Base-by-base conservation (phyloP, 805 yeast species). In the Tetrapisispora iriomotensis region DNA sequence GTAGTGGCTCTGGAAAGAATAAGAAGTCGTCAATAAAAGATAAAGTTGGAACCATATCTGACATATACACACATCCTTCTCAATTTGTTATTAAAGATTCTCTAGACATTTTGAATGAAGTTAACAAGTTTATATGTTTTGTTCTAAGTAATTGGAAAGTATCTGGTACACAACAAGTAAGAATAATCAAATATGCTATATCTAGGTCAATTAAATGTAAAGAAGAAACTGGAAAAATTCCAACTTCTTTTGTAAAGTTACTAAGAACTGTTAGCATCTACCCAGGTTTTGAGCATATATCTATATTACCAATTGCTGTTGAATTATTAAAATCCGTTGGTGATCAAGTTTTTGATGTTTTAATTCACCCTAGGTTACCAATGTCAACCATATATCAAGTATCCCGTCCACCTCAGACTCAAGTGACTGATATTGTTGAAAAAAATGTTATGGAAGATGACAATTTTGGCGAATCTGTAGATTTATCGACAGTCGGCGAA, bases 281-380 rank as follows among this genome's bases (percentile, higher is more conserved):
- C 53, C 95, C 95, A 2, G 84, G 82, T 4, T 57, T 54, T 27
- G 79, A 77, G 37, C 69, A 72, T 29, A 70, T 72, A 30, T 78
- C 86, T 12, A 67, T 83, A 23, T 65, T 83, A 44, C 95, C 96
- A 8, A 75, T 88, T 42, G 79, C 82, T 1, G 58, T 75, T 10
- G 61, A 66, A 2, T 51, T 82, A 6, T 54, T 81, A 43, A 53
- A 57, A 29, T 67, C 67, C 3, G 58, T 69, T 12, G 57, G 64
- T 30, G 74, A 76, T 50, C 71, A 67, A 8, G 53, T 73, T 17
- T 54, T 79, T 30, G 74, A 83, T 51, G 66, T 81, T 1, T 66
- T 84, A 48, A 70, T 75, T 39, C 81, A 82, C 50, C 94, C 95
- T 30, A 68, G 92, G 50, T 73, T 85, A 48, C 95, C 95, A 3